Percentiles rank a stretch among this genome's conserved stretches.
Conservation (phyloP, 345 rosid genomes). For the Trapa bicornis region DNA sequence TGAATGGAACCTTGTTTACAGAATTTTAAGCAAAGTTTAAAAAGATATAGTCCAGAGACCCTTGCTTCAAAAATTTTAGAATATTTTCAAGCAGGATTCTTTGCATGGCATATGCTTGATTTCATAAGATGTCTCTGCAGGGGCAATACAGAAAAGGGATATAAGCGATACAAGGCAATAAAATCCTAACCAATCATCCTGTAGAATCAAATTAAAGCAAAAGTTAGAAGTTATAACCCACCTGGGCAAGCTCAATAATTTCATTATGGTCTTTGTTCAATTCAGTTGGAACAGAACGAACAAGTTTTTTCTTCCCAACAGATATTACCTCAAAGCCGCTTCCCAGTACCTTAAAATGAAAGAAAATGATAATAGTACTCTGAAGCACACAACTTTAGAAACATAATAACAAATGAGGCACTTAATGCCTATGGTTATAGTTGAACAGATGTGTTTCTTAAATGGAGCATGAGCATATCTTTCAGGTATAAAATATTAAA, state of each 20-base stretch:
- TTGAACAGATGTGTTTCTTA: neutral
- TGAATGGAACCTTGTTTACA: neutral
- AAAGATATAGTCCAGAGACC: neutral
- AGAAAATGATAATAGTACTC: neutral
- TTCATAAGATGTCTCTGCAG: neutral
- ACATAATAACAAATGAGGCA: no score
- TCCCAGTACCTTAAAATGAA: conserved; percentile 53
- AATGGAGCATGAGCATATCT: neutral
- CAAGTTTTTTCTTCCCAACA: conserved; percentile 73
- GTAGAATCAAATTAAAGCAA: neutral
- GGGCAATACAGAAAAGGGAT: neutral
- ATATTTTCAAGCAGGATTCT: neutral
- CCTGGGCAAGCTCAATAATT: conserved; percentile 86
- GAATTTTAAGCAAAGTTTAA: neutral
- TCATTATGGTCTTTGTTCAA: conserved; percentile 90
- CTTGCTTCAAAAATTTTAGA: neutral
- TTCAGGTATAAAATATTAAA: neutral
- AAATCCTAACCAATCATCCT: neutral
- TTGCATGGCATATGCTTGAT: neutral
- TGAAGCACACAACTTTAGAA: neutral
- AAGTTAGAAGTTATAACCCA: conserved; percentile 7
- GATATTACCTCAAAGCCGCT: conserved; percentile 88
- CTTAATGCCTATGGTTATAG: neutral
- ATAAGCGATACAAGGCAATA: neutral
- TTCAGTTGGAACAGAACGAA: conserved; percentile 87